Base-by-base conservation (phyloP, 345 rosid species). In the Schrenkiella parvula region DNA sequence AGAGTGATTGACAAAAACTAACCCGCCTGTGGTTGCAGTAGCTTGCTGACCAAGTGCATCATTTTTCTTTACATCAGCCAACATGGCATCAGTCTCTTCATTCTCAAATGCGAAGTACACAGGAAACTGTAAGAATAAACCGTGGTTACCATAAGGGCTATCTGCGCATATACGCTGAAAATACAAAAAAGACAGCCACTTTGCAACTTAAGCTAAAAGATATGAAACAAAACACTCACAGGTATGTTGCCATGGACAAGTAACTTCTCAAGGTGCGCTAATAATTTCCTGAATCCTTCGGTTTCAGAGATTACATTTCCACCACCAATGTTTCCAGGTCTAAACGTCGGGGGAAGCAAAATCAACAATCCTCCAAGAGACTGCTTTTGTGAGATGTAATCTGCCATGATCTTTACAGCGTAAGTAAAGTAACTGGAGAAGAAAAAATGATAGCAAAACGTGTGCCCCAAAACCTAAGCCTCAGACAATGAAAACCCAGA, bases 11-110 rank as follows among this genome's bases (percentile, higher is more conserved):
- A 57, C 11, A 43, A 53, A 38, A 5, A 89, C 97, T 82, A 70
- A 95, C 99, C 99, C 96, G 78, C 97, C 97, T 4, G 96, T 86
- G 14, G 96, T 95, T 15, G 99, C 96, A 69, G 97, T 87, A 74
- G 97, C 97, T 57, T 89, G 91, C 77, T 87, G 99, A 78, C 99
- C 96, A 72, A 83, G 82, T 21, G 79, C 88, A 77, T 95, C 99
- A 86, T 79, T 86, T 76, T 81, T 89, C 88, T 88, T 87, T 53
- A 95, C 83, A 76, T 88, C 95, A 70, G 91, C 88, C 84, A 91
- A 80, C 52, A 91, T 88, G 61, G 83, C 75, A 68, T 84, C 82
- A 71, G 93, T 83, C 66, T 89, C 89, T 66, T 91, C 92, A 79
- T 91, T 79, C 87, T 91, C 99, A 77, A 89, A 95, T 5, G 96